Evolutionary conservation across 345 rosid species (phyloP).

Genomic region (Ricinus communis): DNA sequence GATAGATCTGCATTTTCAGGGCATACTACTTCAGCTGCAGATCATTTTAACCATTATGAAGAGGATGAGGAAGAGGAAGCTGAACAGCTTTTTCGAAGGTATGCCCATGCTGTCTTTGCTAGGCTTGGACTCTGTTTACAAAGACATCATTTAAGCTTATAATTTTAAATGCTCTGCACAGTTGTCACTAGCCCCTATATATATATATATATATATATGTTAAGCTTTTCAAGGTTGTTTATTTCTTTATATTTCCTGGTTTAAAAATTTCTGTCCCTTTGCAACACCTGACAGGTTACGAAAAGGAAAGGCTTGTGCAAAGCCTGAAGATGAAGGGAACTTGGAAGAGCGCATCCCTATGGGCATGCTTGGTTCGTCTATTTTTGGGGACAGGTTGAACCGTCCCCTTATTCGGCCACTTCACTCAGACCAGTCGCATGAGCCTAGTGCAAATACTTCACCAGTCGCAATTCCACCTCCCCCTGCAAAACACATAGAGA

Average conservation of each 20-base stretch:
- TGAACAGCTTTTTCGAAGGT: slow-evolving; percentile 92
- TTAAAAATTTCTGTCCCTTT: slow-evolving; percentile 9
- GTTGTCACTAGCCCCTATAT: too few species aligned
- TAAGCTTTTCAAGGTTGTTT: neutral
- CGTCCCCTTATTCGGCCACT: slow-evolving; percentile 81
- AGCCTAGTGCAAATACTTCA: slow-evolving; percentile 39
- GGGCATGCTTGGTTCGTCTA: slow-evolving; percentile 52
- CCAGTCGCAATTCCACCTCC: slow-evolving; percentile 84
- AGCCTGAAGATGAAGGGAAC: slow-evolving; percentile 72
- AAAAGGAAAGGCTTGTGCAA: slow-evolving; percentile 88
- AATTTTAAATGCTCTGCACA: neutral
- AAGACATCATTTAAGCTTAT: neutral
- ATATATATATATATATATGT: too few species aligned
- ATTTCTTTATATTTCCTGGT: slow-evolving; percentile 2
- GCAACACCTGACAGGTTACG: slow-evolving; percentile 49
- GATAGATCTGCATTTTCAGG: slow-evolving; percentile 20
- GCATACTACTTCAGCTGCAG: slow-evolving; percentile 29
- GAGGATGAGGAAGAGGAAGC: slow-evolving; percentile 78
- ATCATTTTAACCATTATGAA: slow-evolving; percentile 45
- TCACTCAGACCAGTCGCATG: slow-evolving; percentile 39
- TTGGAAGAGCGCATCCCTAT: slow-evolving; percentile 33
- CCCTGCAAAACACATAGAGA: slow-evolving; percentile 81
- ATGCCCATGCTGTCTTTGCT: slow-evolving; percentile 2
- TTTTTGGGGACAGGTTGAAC: slow-evolving; percentile 57
- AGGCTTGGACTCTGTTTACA: neutral